Conservation (phyloP, 2,329 filamentous ascomycete genomes). For the Ophiostoma tasmaniense region DNA sequence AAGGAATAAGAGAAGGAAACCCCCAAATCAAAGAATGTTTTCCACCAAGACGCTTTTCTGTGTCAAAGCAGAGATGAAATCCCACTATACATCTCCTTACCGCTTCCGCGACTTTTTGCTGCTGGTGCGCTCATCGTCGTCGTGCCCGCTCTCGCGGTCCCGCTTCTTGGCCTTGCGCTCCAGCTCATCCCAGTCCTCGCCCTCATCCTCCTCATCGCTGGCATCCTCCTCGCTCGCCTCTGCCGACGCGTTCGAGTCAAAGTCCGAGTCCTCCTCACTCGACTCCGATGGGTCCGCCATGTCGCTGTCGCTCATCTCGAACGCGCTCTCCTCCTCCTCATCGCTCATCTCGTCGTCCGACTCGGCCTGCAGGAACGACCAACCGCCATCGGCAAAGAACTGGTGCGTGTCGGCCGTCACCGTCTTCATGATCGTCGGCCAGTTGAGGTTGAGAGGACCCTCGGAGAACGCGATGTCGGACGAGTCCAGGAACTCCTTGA, state of each 20-base stretch:
- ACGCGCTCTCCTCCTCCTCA: constrained; percentile 82
- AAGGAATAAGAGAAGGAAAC: background rate
- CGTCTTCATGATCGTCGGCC: constrained; percentile 99
- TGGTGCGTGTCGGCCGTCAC: constrained; percentile 87
- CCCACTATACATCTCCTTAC: constrained; percentile 19
- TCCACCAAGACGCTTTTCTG: background rate
- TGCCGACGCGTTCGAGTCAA: constrained; percentile 78
- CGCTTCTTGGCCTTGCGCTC: constrained; percentile 86
- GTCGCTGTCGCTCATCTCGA: constrained; percentile 83
- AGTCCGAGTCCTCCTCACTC: constrained; percentile 79
- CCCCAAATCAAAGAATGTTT: background rate
- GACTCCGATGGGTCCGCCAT: constrained; percentile 71
- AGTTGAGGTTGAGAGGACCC: constrained; percentile 94
- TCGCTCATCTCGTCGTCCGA: constrained; percentile 76
- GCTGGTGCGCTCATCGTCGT: constrained; percentile 65
- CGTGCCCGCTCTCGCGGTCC: constrained; percentile 58
- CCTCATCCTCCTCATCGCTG: constrained; percentile 67
- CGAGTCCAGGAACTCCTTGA: constrained; percentile 96
- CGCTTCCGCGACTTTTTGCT: constrained; percentile 58
- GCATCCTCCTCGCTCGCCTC: constrained; percentile 73
- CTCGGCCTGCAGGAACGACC: constrained; percentile 83
- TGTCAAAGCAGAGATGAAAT: background rate
- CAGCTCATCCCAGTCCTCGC: constrained; percentile 89
- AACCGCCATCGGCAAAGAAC: constrained; percentile 93
- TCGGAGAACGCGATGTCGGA: constrained; percentile 92